Evolutionary conservation across 192 early-diverging fungal species (phyloP).

Genomic region (Podila horticola): DNA sequence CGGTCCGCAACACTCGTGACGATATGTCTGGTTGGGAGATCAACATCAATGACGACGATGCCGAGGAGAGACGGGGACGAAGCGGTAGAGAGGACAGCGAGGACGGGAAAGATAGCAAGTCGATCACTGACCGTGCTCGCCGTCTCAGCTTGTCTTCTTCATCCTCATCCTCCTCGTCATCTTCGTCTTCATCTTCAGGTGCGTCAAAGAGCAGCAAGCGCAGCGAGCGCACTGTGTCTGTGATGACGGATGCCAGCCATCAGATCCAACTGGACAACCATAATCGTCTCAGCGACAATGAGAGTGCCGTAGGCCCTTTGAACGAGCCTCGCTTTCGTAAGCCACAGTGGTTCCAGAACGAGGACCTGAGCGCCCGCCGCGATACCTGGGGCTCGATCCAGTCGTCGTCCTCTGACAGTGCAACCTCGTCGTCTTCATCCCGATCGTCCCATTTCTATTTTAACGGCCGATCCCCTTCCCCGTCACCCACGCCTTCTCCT

Average conservation of each 20-base stretch:
- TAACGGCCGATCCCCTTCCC: slow-evolving; percentile 42
- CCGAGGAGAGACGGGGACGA: not conserved
- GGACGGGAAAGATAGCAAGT: not conserved
- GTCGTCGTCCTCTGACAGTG: slow-evolving; percentile 36
- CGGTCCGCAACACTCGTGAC: slow-evolving; percentile 39
- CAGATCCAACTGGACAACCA: not conserved
- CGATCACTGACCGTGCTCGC: slow-evolving; percentile 2
- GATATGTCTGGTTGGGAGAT: slow-evolving; percentile 45
- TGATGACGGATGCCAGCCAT: slow-evolving; percentile 29
- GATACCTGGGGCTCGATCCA: slow-evolving; percentile 39
- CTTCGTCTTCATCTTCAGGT: not conserved
- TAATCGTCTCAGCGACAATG: not conserved
- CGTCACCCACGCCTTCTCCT: slow-evolving; percentile 26
- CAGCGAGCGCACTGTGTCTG: slow-evolving; percentile 25
- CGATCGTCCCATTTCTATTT: slow-evolving; percentile 51
- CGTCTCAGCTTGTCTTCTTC: slow-evolving; percentile 5
- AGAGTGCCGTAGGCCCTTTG: not conserved
- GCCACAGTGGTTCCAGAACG: slow-evolving; percentile 25
- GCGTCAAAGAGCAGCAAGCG: not conserved
- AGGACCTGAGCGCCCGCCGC: not conserved
- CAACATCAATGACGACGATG: slow-evolving; percentile 5
- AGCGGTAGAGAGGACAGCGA: not conserved
- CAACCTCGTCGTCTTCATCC: slow-evolving; percentile 21
- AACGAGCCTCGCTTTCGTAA: slow-evolving; percentile 5
- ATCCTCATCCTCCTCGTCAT: not conserved